phyloP scores from a whole-genome alignment of 495 filamentous ascomycete species.

The Xylaria scruposa region DNA sequence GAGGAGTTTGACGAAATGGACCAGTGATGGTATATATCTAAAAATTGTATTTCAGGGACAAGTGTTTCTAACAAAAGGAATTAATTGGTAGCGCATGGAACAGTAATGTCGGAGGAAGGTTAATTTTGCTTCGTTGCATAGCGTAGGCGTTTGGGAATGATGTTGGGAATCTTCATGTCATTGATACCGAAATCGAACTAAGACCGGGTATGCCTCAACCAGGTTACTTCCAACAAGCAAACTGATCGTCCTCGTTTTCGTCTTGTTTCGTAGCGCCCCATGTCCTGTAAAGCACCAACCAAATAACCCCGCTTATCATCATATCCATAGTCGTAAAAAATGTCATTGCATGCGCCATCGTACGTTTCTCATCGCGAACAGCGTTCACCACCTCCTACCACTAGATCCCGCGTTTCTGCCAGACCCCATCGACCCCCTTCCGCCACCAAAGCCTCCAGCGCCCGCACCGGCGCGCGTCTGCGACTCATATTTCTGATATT shows the following conservation, averaged over 20 bases:
- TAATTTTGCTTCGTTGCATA: conserved; percentile 34
- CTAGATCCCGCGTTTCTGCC: conserved; percentile 32
- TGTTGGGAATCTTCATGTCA: conserved; percentile 19
- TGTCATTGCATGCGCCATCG: conserved; percentile 3
- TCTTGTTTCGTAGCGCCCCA: not conserved
- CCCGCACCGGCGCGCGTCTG: conserved; percentile 38
- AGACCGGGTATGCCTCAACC: not conserved
- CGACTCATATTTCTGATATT: conserved; percentile 57
- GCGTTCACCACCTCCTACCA: conserved; percentile 37
- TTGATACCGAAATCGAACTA: conserved; percentile 33
- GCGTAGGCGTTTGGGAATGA: conserved; percentile 37
- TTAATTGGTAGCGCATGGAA: not conserved
- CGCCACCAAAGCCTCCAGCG: conserved; percentile 27
- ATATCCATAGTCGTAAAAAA: conserved; percentile 20
- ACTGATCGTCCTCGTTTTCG: not conserved
- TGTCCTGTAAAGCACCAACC: conserved; percentile 2
- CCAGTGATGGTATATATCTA: conserved; percentile 25
- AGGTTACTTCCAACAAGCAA: conserved; percentile 2
- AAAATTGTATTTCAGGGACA: not conserved
- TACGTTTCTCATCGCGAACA: not conserved
- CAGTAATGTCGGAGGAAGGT: not conserved
- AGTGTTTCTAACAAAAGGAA: not conserved
- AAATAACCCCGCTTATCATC: conserved; percentile 19
- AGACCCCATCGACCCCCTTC: conserved; percentile 13
- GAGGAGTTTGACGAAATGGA: conserved; percentile 72